phyloP scores from a whole-genome alignment of 257 asterid genomes.

The Leonotis leonurus region DNA sequence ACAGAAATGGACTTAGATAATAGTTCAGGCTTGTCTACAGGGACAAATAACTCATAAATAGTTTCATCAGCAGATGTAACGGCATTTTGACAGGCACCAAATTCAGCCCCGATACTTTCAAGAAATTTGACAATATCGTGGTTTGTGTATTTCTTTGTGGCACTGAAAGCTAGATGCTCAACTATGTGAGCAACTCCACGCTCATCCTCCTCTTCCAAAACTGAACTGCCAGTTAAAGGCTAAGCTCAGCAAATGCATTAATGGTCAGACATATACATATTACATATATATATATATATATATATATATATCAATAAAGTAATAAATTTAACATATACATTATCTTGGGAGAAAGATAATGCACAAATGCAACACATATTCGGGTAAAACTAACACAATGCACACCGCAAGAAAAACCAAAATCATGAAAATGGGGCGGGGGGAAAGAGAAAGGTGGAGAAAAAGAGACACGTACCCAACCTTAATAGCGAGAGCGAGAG shows the following conservation, averaged over 20 bases:
- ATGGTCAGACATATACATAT: no score
- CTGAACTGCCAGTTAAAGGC: constrained; percentile 75
- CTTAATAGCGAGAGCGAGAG: constrained; percentile 81
- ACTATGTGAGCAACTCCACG: constrained; percentile 97
- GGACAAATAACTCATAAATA: constrained; percentile 85
- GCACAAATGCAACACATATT: neutral
- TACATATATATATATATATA: no score
- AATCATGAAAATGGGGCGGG: neutral
- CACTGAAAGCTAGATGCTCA: constrained; percentile 98
- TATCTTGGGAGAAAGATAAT: neutral
- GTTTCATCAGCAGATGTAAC: constrained; percentile 91
- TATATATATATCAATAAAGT: no score
- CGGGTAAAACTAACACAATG: neutral
- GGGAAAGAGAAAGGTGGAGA: neutral
- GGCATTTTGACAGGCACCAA: constrained; percentile 96
- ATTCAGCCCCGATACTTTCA: constrained; percentile 93
- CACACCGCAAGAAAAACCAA: neutral
- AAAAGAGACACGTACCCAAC: constrained; percentile 61
- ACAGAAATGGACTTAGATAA: constrained; percentile 82
- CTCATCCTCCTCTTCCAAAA: constrained; percentile 93
- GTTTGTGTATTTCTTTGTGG: constrained; percentile 79
- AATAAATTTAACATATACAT: neutral
- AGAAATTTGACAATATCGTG: constrained; percentile 89
- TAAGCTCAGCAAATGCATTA: constrained; percentile 26
- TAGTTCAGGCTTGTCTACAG: constrained; percentile 86